Base-by-base conservation (phyloP, 2,329 filamentous ascomycete species). In the Fusarium liriodendri region DNA sequence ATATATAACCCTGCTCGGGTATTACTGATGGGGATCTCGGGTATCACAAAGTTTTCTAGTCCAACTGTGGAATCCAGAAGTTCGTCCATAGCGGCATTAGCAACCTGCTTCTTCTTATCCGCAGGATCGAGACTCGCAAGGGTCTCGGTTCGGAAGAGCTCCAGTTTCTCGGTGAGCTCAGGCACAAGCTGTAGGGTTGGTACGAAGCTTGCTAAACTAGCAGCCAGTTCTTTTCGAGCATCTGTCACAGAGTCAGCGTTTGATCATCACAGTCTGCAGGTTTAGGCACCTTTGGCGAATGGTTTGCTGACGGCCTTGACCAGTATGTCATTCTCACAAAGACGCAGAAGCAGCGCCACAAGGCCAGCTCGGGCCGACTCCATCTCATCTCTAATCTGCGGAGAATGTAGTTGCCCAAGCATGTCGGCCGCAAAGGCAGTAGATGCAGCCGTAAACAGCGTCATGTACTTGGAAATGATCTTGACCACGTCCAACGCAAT, bases 1-100 rank as follows among this genome's bases (percentile, higher is more conserved):
- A 97, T 87, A 79, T 97, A 98, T 64, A 98, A 86, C 6, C 94
- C 95, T 61, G 94, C 93, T 80, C 95, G 89, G 5, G 95, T 94
- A 74, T 94, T 95, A 57, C 92, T 86, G 33, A 91, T 85, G 5
- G 93, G 93, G 11, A 95, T 83, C 59, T 97, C 94, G 29, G 87
- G 80, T 13, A 90, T 81, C 16, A 86, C 86, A 45, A 89, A 85
- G 71, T 81, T 88, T n/a, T 90, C 88, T 42, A 90, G 80, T 0
- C 85, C 88, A 64, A 91, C 85, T 6, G 86, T 85, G 25, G 89
- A 87, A 77, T 90, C 89, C 27, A 91, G 82, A 37, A 91, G 82
- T 52, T 91, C 88, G 67, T 91, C 87, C 71, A 91, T 88, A 25
- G 80, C 82, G 14, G 86, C 84, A 70, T 86, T 86, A 3, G 83